Evolutionary conservation across 768 basidiomycete species (phyloP).

Genomic region (Phlebiopsis gigantea): DNA sequence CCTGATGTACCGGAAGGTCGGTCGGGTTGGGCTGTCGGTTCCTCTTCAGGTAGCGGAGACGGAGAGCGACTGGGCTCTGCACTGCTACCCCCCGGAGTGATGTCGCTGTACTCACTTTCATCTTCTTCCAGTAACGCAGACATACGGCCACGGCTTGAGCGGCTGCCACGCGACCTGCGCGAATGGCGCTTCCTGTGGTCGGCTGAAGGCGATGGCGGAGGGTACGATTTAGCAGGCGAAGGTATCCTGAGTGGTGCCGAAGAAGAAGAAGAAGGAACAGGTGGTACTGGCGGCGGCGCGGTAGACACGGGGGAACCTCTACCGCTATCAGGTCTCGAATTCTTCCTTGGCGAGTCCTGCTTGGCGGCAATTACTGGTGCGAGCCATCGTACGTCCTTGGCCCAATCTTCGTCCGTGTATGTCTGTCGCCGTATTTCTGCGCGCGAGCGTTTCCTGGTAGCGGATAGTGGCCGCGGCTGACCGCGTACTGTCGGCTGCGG

Average conservation of each 20-base stretch:
- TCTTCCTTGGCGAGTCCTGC: conserved; percentile 11
- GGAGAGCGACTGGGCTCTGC: conserved; percentile 20
- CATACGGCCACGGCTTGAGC: conserved; percentile 27
- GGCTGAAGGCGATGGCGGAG: conserved; percentile 13
- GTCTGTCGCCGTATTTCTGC: conserved; percentile 17
- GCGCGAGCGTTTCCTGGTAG: conserved; percentile 13
- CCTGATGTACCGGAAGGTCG: not conserved
- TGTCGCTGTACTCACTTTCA: conserved; percentile 27
- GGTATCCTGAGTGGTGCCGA: not conserved
- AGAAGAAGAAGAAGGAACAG: too few relatives aligned
- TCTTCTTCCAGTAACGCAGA: conserved; percentile 35
- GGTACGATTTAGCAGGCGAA: conserved; percentile 1
- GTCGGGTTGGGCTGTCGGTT: not conserved
- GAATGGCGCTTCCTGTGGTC: conserved; percentile 14
- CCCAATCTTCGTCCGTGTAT: conserved; percentile 59
- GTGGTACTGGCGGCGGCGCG: not conserved
- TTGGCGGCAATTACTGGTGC: conserved; percentile 26
- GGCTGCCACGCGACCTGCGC: conserved; percentile 14
- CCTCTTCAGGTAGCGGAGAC: conserved; percentile 16
- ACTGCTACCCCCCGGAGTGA: conserved; percentile 17
- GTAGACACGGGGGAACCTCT: not conserved
- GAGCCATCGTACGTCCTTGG: conserved; percentile 64
- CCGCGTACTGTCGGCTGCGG: conserved; percentile 10
- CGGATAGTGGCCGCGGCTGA: conserved; percentile 11
- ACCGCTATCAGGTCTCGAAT: not conserved